Percentiles rank a stretch among this genome's conserved stretches.
Evolutionary conservation across 2,329 filamentous ascomycete genomes (phyloP).

Genomic region (Monosporascus sp.): DNA sequence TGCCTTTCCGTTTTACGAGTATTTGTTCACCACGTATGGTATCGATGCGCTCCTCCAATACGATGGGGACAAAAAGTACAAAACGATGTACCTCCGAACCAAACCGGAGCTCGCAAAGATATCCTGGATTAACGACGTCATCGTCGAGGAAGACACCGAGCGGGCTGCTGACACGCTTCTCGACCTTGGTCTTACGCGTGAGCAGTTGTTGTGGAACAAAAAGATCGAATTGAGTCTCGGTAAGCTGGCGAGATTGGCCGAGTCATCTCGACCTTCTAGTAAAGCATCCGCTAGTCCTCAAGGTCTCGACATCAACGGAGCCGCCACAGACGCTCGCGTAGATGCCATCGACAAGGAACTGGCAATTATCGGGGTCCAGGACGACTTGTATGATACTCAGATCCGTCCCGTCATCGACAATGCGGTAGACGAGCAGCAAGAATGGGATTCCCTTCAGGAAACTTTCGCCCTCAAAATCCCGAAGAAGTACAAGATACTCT

Average conservation of each 20-base stretch:
- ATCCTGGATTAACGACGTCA: conserved; percentile 91
- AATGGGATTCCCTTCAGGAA: conserved; percentile 69
- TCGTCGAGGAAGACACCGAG: conserved; percentile 67
- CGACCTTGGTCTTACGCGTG: conserved; percentile 62
- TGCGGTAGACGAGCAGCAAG: conserved; percentile 76
- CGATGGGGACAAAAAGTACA: conserved; percentile 61
- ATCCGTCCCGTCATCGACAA: conserved; percentile 61
- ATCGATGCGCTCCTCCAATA: conserved; percentile 67
- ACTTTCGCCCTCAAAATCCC: conserved; percentile 53
- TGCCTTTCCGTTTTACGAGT: conserved; percentile 74
- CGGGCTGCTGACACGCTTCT: conserved; percentile 68
- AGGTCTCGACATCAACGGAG: conserved; percentile 17
- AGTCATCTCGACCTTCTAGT: conserved; percentile 33
- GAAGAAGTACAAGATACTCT: conserved; percentile 59
- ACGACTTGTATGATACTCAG: conserved; percentile 62
- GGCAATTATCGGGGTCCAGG: conserved; percentile 71
- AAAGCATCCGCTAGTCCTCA: conserved; percentile 23
- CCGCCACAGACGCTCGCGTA: conserved; percentile 27
- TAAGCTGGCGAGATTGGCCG: conserved; percentile 73
- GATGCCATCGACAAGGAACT: conserved; percentile 58
- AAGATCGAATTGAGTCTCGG: conserved; percentile 87
- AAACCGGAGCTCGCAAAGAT: conserved; percentile 69
- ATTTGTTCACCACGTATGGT: conserved; percentile 63
- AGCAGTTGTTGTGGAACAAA: conserved; percentile 84
- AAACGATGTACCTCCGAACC: conserved; percentile 74